These are phyloP conservation scores for Osmanthus fragrans DNA, from an alignment of 257 asterid genomes.

Conservation along the genomic window DNA sequence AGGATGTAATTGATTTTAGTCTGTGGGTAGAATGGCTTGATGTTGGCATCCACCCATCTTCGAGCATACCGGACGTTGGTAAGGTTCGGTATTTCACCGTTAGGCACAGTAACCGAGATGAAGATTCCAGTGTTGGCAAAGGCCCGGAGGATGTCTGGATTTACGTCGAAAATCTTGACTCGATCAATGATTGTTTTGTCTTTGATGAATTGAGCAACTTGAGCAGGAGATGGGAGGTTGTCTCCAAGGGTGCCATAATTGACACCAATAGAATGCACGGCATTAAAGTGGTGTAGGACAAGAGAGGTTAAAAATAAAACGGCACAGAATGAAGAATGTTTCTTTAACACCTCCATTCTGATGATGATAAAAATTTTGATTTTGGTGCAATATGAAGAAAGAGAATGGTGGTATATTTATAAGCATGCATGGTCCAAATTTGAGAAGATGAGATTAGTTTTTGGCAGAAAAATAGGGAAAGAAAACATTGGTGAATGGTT, in stretches of 20 bases:
- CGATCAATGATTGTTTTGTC: constrained; percentile 70
- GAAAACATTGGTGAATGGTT: neutral
- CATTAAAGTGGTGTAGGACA: constrained; percentile 25
- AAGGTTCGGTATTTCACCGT: constrained; percentile 69
- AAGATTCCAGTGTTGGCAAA: constrained; percentile 70
- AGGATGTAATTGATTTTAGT: constrained; percentile 70
- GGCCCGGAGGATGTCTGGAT: constrained; percentile 82
- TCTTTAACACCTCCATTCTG: constrained; percentile 5
- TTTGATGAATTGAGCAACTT: constrained; percentile 74
- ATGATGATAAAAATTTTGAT: neutral
- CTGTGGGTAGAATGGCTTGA: constrained; percentile 63
- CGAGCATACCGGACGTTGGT: constrained; percentile 48
- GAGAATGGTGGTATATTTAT: neutral
- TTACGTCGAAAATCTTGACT: constrained; percentile 69
- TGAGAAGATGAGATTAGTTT: constrained; percentile 1
- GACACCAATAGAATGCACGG: constrained; percentile 65
- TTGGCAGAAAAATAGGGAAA: neutral
- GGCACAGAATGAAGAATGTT: constrained; percentile 11
- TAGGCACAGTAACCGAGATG: constrained; percentile 79
- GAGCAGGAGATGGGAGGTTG: constrained; percentile 79
- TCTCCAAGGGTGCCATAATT: constrained; percentile 93
- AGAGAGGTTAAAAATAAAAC: constrained; percentile 38
- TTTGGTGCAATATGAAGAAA: neutral
- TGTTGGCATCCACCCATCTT: constrained; percentile 49
- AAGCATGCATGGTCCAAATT: neutral